Evolutionary conservation across 805 yeast genomes (phyloP), one percentile per base, ranked within the genome.

Genomic region (Yarrowia sp.): DNA sequence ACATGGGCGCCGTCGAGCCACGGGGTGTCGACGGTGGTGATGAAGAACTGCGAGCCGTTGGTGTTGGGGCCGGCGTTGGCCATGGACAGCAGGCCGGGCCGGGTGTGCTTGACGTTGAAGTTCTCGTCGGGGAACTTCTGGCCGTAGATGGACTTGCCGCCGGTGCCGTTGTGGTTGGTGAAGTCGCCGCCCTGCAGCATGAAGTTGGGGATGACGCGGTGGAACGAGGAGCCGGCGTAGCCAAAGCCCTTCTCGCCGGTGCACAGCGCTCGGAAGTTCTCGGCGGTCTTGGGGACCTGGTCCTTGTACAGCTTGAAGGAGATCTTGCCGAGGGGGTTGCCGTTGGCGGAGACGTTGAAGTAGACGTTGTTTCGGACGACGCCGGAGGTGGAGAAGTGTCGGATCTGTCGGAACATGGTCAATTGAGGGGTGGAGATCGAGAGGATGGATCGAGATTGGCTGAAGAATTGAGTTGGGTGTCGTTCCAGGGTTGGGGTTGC

Each of bases 21-120:
- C 65, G 94, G 87, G 71, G 87, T 80, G 68, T 86, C 81, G 61
- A 88, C 92, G 63, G 97, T 90, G 76, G 97, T 90, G 80, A 90
- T 87, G 84, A 93, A 92, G 79, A 92, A 92, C 80, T 92, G 98
- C 62, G 97, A 91, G 63, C 97, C 97, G 80, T 93, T 93, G 80
- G 97, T 90, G 86, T 90, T 89, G 77, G 96, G 96, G 70, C 97
- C 97, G 67, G 97, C 96, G 76, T 93, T 93, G 76, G 97, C 97
- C 97, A 93, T 93, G 66, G 97, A 89, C 72, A 90, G 76, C 77
- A 87, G 78, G 83, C 91, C 82, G 81, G 96, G 85, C 77, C 84
- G 80, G 79, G 80, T 79, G 82, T 93, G 97, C 73, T 76, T 85
- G 79, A 80, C 79, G 73, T 71, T 67, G 78, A 80, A 71, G 84